phyloP scores from a whole-genome alignment of 495 filamentous ascomycete genomes.

The Tuber aestivum region DNA sequence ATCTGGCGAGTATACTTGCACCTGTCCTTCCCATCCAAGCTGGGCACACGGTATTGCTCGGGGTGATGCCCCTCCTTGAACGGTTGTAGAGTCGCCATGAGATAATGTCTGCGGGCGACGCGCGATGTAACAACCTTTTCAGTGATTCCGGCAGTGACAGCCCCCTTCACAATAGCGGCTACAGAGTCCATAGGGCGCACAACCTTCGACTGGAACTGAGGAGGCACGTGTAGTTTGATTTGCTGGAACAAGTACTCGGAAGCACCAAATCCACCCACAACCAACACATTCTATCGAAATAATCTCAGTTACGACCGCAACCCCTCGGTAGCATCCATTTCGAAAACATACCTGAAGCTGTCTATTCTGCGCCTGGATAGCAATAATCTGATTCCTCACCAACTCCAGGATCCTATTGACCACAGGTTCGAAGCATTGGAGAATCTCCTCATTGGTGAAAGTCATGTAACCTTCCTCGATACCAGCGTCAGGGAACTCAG shows the following conservation, averaged over 20 bases:
- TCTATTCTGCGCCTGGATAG: conserved; percentile 70
- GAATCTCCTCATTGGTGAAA: conserved; percentile 74
- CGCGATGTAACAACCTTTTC: conserved; percentile 94
- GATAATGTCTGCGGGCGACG: conserved; percentile 95
- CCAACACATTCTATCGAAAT: conserved; percentile 59
- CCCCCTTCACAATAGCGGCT: conserved; percentile 73
- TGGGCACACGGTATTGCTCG: conserved; percentile 94
- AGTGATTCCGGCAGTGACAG: conserved; percentile 86
- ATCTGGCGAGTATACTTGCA: conserved; percentile 99
- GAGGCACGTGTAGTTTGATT: conserved; percentile 71
- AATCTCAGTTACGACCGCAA: conserved; percentile 32
- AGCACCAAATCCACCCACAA: conserved; percentile 73
- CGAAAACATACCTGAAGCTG: conserved; percentile 56
- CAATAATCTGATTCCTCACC: conserved; percentile 74
- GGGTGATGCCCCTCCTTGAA: conserved; percentile 99
- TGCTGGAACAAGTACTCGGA: conserved; percentile 81
- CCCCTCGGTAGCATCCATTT: background rate
- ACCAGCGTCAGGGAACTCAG: conserved; percentile 70
- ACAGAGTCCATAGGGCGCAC: conserved; percentile 81
- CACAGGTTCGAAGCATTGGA: conserved; percentile 75
- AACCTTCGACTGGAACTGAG: conserved; percentile 71
- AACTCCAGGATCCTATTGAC: conserved; percentile 72
- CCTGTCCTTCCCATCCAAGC: conserved; percentile 90
- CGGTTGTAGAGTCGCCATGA: conserved; percentile 97
- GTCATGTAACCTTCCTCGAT: conserved; percentile 80